These are phyloP conservation scores for Zygoascus sp. DNA, from an alignment of 1,139 yeast genomes.

Conservation along the genomic window DNA sequence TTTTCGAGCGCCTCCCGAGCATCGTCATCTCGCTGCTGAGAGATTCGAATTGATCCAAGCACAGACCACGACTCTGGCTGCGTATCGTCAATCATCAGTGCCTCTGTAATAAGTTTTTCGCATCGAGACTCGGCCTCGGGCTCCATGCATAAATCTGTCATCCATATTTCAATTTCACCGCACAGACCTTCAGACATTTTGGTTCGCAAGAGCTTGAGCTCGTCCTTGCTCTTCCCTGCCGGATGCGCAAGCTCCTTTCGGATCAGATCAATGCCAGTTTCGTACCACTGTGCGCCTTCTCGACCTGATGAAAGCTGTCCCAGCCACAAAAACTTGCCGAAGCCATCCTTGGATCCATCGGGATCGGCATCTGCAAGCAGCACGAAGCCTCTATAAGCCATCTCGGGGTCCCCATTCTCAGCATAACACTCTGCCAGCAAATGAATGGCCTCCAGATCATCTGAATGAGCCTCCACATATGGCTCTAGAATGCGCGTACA, in stretches of 20 bases:
- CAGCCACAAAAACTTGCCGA: conserved; percentile 79
- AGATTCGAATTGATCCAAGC: conserved; percentile 81
- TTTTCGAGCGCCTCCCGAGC: conserved; percentile 65
- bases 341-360: conserved; percentile 53
- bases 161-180: conserved; percentile 93
- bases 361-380: conserved; percentile 68
- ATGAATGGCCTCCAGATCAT: conserved; percentile 38
- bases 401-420: conserved; percentile 73
- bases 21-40: conserved; percentile 73
- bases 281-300: conserved; percentile 65
- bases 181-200: conserved; percentile 72
- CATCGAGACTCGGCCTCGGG: conserved; percentile 80
- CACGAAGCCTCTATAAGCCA: conserved; percentile 63
- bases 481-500: conserved; percentile 21
- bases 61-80: conserved; percentile 81
- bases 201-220: conserved; percentile 38
- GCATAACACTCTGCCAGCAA: conserved; percentile 68
- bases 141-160: conserved; percentile 98
- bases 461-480: conserved; percentile 1
- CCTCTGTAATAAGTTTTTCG: conserved; percentile 62
- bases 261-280: conserved; percentile 56
- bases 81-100: conserved; percentile 53
- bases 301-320: conserved; percentile 87
- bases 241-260: conserved; percentile 40
- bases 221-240: conserved; percentile 29